A percentile compares a stretch with the other conserved stretches of the same genome.
phyloP scores from a whole-genome alignment of 2,329 filamentous ascomycete genomes.

The Sclerotinia glacialis region DNA sequence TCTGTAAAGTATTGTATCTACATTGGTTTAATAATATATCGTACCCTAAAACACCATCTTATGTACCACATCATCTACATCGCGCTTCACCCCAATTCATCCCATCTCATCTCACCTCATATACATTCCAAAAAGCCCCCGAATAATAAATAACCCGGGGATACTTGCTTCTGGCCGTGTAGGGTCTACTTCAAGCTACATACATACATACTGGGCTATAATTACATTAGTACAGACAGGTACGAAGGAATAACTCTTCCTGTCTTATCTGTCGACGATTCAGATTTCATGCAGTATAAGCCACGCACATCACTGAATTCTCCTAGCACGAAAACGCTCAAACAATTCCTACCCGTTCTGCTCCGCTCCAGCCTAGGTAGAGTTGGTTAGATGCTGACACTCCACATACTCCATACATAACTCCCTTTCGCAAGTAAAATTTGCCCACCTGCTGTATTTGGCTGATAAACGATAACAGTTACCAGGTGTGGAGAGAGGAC shows the following conservation, averaged over 20 bases:
- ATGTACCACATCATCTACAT: neutral
- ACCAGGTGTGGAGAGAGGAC: neutral
- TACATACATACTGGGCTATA: neutral
- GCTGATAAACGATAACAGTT: neutral
- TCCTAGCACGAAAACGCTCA: conserved; percentile 11
- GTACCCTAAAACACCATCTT: neutral
- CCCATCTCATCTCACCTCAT: conserved; percentile 3
- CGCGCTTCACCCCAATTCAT: conserved; percentile 1
- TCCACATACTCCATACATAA: neutral
- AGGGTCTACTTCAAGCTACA: neutral
- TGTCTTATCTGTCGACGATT: neutral
- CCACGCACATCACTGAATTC: conserved; percentile 13
- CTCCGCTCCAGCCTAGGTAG: neutral
- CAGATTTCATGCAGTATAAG: conserved; percentile 17
- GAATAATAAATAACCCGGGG: conserved; percentile 2
- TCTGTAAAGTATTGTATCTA: conserved; percentile 3
- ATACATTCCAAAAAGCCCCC: neutral
- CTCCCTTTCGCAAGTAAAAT: neutral
- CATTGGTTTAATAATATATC: neutral
- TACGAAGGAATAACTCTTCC: neutral
- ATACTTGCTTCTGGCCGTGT: neutral
- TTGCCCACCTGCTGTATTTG: neutral
- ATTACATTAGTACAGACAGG: neutral
- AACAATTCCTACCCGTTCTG: neutral
- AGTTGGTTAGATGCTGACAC: neutral